Evolutionary conservation across 371 early-diverging fungal species (phyloP).

Genomic region (Apophysomyces variabilis): DNA sequence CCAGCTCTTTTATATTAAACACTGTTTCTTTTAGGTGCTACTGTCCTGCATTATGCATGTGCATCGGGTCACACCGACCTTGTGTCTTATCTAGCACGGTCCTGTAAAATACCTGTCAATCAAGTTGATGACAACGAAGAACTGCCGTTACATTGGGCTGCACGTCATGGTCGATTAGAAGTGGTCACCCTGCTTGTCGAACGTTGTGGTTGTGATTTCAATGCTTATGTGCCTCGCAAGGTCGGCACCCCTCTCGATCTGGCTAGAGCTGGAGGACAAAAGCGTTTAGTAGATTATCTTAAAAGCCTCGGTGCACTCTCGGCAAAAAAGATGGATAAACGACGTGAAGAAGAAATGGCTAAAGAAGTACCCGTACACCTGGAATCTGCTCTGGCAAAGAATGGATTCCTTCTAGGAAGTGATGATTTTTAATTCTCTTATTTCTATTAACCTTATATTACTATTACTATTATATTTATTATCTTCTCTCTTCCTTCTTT

Average conservation of each 20-base stretch:
- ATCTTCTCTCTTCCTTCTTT: neutral
- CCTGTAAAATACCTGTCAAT: slow-evolving; percentile 34
- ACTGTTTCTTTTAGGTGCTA: slow-evolving; percentile 32
- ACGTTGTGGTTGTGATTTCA: slow-evolving; percentile 35
- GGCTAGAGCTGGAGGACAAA: slow-evolving; percentile 44
- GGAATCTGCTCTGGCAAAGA: slow-evolving; percentile 32
- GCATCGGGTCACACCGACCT: slow-evolving; percentile 44
- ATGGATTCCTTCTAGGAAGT: slow-evolving; percentile 35
- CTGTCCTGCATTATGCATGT: slow-evolving; percentile 49
- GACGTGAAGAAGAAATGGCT: slow-evolving; percentile 34
- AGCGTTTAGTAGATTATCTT: slow-evolving; percentile 42
- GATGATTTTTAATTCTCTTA: slow-evolving; percentile 13
- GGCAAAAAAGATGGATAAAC: slow-evolving; percentile 49
- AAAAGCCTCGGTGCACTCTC: slow-evolving; percentile 40
- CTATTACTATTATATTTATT: slow-evolving; percentile 7
- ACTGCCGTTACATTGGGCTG: slow-evolving; percentile 47
- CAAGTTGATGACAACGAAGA: slow-evolving; percentile 34
- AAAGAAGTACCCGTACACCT: slow-evolving; percentile 36
- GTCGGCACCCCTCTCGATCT: slow-evolving; percentile 43
- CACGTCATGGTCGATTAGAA: slow-evolving; percentile 36
- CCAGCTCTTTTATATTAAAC: neutral
- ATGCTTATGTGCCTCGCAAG: slow-evolving; percentile 38
- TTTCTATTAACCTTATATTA: neutral
- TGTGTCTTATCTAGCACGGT: slow-evolving; percentile 32
- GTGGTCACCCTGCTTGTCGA: slow-evolving; percentile 41